A percentile compares a stretch with the other conserved stretches of the same genome.
Evolutionary conservation across 176 grass and related monocot species (phyloP).

Genomic region (Oryza longistaminata): DNA sequence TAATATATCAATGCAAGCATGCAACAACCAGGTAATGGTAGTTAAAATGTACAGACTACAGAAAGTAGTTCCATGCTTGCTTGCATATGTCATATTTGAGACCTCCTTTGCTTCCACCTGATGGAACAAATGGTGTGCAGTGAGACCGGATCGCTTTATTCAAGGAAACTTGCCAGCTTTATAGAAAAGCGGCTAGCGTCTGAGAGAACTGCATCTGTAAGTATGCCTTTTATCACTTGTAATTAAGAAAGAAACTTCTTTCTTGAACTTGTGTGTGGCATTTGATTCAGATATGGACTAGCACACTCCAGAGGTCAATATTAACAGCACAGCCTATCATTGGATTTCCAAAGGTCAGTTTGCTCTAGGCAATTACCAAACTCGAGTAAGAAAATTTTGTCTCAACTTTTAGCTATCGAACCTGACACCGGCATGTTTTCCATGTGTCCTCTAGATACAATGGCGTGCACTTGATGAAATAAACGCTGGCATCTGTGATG

Average conservation of each 20-base stretch:
- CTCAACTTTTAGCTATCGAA: too few species aligned
- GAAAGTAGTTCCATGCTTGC: not conserved
- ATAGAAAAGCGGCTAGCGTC: conserved; percentile 88
- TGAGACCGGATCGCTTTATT: conserved; percentile 74
- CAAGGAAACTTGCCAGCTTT: conserved; percentile 94
- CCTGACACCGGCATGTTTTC: conserved; percentile 26
- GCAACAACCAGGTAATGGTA: not conserved
- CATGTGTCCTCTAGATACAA: conserved; percentile 80
- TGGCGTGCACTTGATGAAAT: conserved; percentile 99
- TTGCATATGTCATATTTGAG: conserved; percentile 2
- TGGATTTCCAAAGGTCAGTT: conserved; percentile 93
- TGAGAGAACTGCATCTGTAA: conserved; percentile 95
- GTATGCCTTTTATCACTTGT: conserved; percentile 38
- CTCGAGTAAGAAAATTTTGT: conserved; percentile 17
- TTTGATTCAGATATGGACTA: conserved; percentile 91
- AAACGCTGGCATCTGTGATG: conserved; percentile 88
- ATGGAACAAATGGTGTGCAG: conserved; percentile 54
- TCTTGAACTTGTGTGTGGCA: conserved; percentile 17
- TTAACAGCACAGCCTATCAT: conserved; percentile 84
- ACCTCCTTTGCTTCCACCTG: conserved; percentile 13
- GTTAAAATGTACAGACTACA: not conserved
- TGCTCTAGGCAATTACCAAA: conserved; percentile 28
- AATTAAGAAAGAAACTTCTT: conserved; percentile 13
- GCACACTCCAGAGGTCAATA: conserved; percentile 96
- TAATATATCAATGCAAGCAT: conserved; percentile 1